phyloP scores from a whole-genome alignment of 495 filamentous ascomycete species.

The Penicillium parvum region DNA sequence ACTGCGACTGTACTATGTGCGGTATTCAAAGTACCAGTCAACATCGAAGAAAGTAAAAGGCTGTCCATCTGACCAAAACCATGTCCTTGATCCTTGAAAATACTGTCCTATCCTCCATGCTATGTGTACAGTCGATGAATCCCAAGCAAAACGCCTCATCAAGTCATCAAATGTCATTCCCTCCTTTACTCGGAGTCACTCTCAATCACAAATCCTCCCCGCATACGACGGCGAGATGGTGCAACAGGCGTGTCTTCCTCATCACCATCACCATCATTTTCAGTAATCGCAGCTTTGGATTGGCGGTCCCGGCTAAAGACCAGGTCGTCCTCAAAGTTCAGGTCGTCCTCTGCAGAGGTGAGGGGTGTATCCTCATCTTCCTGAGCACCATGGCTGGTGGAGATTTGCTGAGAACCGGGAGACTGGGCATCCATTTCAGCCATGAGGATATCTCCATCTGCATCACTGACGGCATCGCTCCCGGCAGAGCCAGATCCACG shows the following conservation, averaged over 20 bases:
- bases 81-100: no score
- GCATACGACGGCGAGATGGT: constrained; percentile 33
- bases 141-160: constrained; percentile 29
- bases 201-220: constrained; percentile 47
- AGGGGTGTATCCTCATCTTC: constrained; percentile 31
- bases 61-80: no score
- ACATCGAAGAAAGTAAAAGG: background rate
- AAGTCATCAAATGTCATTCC: constrained; percentile 21
- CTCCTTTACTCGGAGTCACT: constrained; percentile 45
- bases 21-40: no score
- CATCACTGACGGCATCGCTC: constrained; percentile 22
- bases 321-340: constrained; percentile 38
- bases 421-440: constrained; percentile 23
- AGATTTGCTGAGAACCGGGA: constrained; percentile 12
- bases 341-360: constrained; percentile 30
- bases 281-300: constrained; percentile 5
- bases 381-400: constrained; percentile 17
- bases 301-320: constrained; percentile 30
- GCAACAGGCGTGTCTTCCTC: constrained; percentile 33
- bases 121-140: constrained; percentile 4
- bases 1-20: no score
- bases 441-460: constrained; percentile 37
- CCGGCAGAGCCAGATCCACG: constrained; percentile 20
- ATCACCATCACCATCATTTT: constrained; percentile 14
- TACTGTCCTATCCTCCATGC: constrained; percentile 15